phyloP scores from a whole-genome alignment of 1,139 yeast species.

The Kodamaea sp. region DNA sequence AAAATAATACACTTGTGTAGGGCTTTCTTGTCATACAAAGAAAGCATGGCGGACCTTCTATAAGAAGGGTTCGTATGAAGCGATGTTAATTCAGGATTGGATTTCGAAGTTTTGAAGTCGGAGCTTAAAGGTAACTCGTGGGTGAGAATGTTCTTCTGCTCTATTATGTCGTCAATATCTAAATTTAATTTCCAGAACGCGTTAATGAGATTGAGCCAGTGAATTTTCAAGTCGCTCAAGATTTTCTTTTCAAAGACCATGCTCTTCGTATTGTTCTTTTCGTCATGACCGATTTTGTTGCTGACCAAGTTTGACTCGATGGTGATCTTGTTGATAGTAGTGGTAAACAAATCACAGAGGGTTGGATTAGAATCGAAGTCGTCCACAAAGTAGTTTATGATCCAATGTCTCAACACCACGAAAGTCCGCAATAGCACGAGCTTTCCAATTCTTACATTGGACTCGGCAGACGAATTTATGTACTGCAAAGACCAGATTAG shows the following conservation, averaged over 20 bases:
- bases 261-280: slow-evolving; percentile 5
- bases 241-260: slow-evolving; percentile 41
- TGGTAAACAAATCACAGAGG: slow-evolving; percentile 50
- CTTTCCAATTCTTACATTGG: slow-evolving; percentile 56
- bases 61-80: slow-evolving; percentile 52
- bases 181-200: slow-evolving; percentile 37
- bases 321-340: slow-evolving; percentile 49
- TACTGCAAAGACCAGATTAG: slow-evolving; percentile 71
- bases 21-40: slow-evolving; percentile 45
- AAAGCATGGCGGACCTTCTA: slow-evolving; percentile 57
- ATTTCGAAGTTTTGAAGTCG: slow-evolving; percentile 27
- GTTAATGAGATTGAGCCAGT: slow-evolving; percentile 37
- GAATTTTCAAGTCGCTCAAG: slow-evolving; percentile 45
- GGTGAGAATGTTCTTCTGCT: slow-evolving; percentile 19
- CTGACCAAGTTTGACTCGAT: slow-evolving; percentile 32
- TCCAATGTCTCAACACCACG: slow-evolving; percentile 88
- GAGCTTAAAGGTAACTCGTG: slow-evolving; percentile 31
- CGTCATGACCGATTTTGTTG: slow-evolving; percentile 6
- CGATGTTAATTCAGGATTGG: slow-evolving; percentile 37
- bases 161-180: slow-evolving; percentile 23
- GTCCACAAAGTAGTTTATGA: slow-evolving; percentile 71
- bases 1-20: slow-evolving; percentile 40
- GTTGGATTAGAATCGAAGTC: slow-evolving; percentile 55
- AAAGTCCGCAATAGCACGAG: slow-evolving; percentile 80
- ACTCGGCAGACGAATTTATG: slow-evolving; percentile 32